Conservation (phyloP, 2,329 filamentous ascomycete genomes). For the Rugonectria rugulosa region DNA sequence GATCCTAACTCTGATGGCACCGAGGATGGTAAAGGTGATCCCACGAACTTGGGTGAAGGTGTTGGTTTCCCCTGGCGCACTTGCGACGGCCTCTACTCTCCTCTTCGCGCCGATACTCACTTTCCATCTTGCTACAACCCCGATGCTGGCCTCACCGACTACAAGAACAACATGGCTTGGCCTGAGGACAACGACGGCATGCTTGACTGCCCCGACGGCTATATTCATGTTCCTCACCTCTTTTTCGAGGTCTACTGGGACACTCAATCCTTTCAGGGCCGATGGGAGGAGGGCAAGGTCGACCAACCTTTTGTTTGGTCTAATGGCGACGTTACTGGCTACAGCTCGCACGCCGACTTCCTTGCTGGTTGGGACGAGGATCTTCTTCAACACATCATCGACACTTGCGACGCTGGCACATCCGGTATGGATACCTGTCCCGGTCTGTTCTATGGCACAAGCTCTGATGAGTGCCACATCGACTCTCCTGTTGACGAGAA, state of each 20-base stretch:
- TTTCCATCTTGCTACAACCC: constrained; percentile 81
- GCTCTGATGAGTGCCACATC: constrained; percentile 61
- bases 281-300: constrained; percentile 63
- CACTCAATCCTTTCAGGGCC: constrained; percentile 58
- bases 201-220: constrained; percentile 62
- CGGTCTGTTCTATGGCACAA: constrained; percentile 61
- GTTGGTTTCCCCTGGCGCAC: constrained; percentile 74
- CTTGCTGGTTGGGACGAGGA: constrained; percentile 74
- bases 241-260: constrained; percentile 70
- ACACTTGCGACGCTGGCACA: constrained; percentile 69
- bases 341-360: constrained; percentile 76
- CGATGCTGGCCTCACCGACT: constrained; percentile 63
- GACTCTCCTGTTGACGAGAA: constrained; percentile 55
- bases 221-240: constrained; percentile 62
- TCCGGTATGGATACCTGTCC: constrained; percentile 69
- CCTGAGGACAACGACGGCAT: constrained; percentile 60
- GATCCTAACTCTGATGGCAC: constrained; percentile 62
- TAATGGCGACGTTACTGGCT: constrained; percentile 75
- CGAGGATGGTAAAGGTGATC: constrained; percentile 62
- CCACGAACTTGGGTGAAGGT: constrained; percentile 62
- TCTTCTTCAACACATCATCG: constrained; percentile 71
- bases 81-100: constrained; percentile 69
- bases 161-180: constrained; percentile 71
- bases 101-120: constrained; percentile 71
- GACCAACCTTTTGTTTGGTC: constrained; percentile 72